Base-by-base conservation (phyloP, 306 rosid genomes). In the Parietaria judaica region DNA sequence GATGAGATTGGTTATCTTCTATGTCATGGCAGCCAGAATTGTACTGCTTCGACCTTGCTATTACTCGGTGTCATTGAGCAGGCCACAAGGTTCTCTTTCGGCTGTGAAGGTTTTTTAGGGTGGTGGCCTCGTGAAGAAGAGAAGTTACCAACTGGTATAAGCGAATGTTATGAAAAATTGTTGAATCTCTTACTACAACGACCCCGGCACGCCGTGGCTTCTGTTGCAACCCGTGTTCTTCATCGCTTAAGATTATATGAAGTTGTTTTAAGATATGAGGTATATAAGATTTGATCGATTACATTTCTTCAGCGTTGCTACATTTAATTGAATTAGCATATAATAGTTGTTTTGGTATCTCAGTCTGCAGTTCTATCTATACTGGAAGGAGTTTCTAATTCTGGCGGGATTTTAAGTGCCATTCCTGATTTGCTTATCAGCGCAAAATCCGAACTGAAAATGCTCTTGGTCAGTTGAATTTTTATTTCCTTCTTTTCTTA, bases 41-140 rank as follows among this genome's bases (percentile, higher is more conserved):
- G 95, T 53, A 74, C 85, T 1, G 73, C 96, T 55, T 65, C 71
- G 36, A 80, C 76, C 39, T 83, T 92, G 37, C 83, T 88, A 74
- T 84, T 88, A 68, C 90, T 92, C 48, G 95, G 94, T 51, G 94
- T 84, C 70, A 71, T 92, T 73, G 97, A 92, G 79, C 92, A 75
- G 76, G 95, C 94, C 69, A 86, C 90, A 60, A 80, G 83, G 66
- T 72, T 82, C 78, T 86, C 95, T 11, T 82, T 84, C 76, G 99
- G 99, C 44, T 92, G 99, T 66, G 99, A 88, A 78, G 90, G 90
- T 43, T 86, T 88, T 75, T 78, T 92, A 75, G 97, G 99, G 69
- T 88, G 97, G 99, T 88, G 95, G 95, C 95, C 96, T 56, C 90
- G 87, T 59, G 97, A 88, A 69, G 96, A 84, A 65, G 94, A 83